Evolutionary conservation across 83 land plant species (phyloP).

Genomic region (Picea engelmannii): DNA sequence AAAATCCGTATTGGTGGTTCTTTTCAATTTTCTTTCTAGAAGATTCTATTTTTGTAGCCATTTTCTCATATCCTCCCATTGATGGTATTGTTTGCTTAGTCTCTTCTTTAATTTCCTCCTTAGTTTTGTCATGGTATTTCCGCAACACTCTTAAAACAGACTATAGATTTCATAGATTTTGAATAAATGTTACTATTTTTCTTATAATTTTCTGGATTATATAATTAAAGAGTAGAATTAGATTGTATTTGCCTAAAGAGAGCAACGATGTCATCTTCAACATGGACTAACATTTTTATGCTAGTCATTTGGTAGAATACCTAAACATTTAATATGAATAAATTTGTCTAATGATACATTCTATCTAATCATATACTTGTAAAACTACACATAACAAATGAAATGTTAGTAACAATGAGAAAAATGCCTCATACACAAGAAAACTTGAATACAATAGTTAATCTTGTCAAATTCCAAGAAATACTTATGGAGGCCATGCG

Average conservation of each 20-base stretch:
- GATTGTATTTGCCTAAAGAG: constrained; percentile 25
- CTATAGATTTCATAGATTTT: constrained; percentile 3
- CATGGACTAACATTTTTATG: not conserved
- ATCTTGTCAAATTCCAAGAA: too few relatives aligned
- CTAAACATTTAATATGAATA: too few relatives aligned
- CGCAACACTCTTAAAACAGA: constrained; percentile 24
- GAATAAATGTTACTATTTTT: not conserved
- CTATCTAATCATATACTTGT: too few relatives aligned
- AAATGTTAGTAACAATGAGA: too few relatives aligned
- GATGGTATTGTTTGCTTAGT: not conserved
- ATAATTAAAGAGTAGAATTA: constrained; percentile 28
- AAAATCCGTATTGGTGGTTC: constrained; percentile 38
- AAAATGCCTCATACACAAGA: too few relatives aligned
- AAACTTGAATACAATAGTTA: too few relatives aligned
- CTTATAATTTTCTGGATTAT: not conserved
- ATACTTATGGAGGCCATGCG: too few relatives aligned
- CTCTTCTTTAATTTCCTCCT: constrained; percentile 9
- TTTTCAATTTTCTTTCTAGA: not conserved
- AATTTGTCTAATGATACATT: too few relatives aligned
- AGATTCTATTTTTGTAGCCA: not conserved
- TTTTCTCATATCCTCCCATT: not conserved
- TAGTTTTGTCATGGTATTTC: constrained; percentile 6
- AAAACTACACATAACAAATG: too few relatives aligned
- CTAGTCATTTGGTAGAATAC: too few relatives aligned
- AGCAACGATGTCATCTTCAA: constrained; percentile 29